Evolutionary conservation across 1,139 yeast species (phyloP), one percentile per base, ranked within the genome.

Genomic region (Zhuliangozyma parablackwelliae): DNA sequence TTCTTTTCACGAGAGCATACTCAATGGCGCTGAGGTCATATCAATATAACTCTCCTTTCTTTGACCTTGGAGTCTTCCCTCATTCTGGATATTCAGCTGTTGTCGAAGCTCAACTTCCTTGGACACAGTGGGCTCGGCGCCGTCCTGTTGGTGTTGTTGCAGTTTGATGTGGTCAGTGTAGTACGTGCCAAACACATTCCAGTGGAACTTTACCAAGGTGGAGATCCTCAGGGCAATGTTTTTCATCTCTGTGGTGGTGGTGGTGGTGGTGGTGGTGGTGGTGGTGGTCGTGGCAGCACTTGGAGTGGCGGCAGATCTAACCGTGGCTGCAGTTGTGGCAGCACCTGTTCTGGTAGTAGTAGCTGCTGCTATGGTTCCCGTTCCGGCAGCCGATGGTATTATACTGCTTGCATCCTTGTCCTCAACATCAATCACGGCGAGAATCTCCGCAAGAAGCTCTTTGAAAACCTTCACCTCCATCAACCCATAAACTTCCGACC

Each of bases 401-500:
- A 20, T 34, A 23, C 23, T 32, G n/a, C 25, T 28, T 34, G 11
- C 29, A 29, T 26, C 36, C 23, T 42, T 42, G 33, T 44, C 47
- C 26, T 41, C 45, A 27, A 33, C 32, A 24, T 33, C 43, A 24
- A 46, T 37, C 23, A 57, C 56, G 44, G 39, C 51, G 45, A 52
- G 44, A 28, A 67, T 61, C 39, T 65, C 69, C 5, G 58, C 57
- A 31, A 63, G 57, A 40, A 78, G 64, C 41, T 67, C 72, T 42
- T 73, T 73, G 57, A 82, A 80, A 20, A 80, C 69, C 45, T 81
- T 79, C 34, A 72, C 71, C 61, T 88, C 96, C 73, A 88, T 71
- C 37, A 87, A 70, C 10, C 83, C 82, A 58, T 88, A 88, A 31
- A 88, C 83, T 38, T 78, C 80, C n/a, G 92, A 81, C 45, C 67